Percentiles rank a stretch among this genome's conserved stretches.
Conservation (phyloP, 495 filamentous ascomycete species). For the Saxophila tyrrhenica region DNA sequence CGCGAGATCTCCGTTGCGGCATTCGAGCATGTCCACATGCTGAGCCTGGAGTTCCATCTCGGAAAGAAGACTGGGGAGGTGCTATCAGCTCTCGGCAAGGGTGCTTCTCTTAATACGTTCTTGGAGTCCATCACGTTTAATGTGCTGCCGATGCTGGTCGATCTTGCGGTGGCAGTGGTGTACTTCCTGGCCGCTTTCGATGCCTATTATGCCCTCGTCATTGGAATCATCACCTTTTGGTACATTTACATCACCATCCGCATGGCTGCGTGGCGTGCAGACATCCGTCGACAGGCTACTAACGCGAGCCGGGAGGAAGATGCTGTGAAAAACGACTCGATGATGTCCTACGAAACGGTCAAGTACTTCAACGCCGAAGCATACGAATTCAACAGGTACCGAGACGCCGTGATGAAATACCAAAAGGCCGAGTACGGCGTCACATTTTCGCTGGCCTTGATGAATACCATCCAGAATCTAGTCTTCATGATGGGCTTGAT, state of each 20-base stretch:
- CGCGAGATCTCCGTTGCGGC: conserved; percentile 85
- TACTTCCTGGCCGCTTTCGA: conserved; percentile 76
- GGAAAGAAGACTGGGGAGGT: conserved; percentile 96
- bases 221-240: conserved; percentile 83
- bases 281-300: conserved; percentile 83
- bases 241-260: conserved; percentile 93
- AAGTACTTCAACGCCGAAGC: conserved; percentile 98
- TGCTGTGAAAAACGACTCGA: conserved; percentile 96
- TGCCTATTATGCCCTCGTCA: conserved; percentile 83
- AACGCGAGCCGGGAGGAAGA: conserved; percentile 90
- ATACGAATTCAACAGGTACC: conserved; percentile 83
- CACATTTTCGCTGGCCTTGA: conserved; percentile 71
- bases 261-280: conserved; percentile 85
- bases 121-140: conserved; percentile 92
- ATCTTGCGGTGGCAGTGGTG: conserved; percentile 73
- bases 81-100: conserved; percentile 86
- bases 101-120: conserved; percentile 91
- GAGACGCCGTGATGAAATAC: conserved; percentile 65
- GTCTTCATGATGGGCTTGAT: conserved; percentile 88
- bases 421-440: conserved; percentile 84
- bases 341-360: conserved; percentile 95
- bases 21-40: conserved; percentile 91
- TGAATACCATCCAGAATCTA: conserved; percentile 89
- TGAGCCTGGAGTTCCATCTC: conserved; percentile 92
- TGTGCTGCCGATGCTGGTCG: conserved; percentile 86